Evolutionary conservation across 1,139 yeast species (phyloP), one percentile per base, ranked within the genome.

Genomic region (Geotrichum reessii): DNA sequence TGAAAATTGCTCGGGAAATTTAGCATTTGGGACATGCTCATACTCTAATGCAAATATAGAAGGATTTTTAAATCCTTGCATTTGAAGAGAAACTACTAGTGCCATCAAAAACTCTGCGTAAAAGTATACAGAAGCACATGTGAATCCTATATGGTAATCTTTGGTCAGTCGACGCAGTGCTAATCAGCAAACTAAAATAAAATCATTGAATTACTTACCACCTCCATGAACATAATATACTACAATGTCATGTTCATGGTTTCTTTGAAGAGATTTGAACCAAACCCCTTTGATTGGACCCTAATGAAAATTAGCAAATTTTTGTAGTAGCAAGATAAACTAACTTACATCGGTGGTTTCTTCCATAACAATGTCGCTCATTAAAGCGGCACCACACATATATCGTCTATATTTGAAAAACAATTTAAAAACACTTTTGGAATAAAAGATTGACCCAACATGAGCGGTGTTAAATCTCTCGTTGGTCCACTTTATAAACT

Each of bases 31-130:
- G 12, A 67, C 64, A 14, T 65, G 66, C 21, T 67, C 67, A 51
- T 73, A 64, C 37, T 75, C 74, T 19, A 73, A 63, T 3, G 77
- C 72, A 56, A 76, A 75, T 3, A 77, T 69, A 0, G 73, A 75
- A 1, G 82, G 82, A 61, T 75, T 77, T 33, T 69, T 63, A 61
- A 78, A 78, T 1, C 82, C 82, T 62, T 76, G 78, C 53, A 74
- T 65, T 37, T 74, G 71, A 40, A 78, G 68, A 19, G 73, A 65
- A 7, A 73, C 71, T 42, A 76, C 72, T 58, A 76, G 60, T 12
- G 76, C 67, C 51, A 70, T 65, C 22, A 76, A 58, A 62, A 71
- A 78, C 62, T 78, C 81, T 19, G 73, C 59, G 60, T 77, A 77
- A 53, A 74, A 71, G 63, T 72, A 73, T 1, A 52, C 56, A 28